A percentile compares a stretch with the other conserved stretches of the same genome.
Conservation (phyloP, 2,329 filamentous ascomycete genomes). For the Fusarium illudens region DNA sequence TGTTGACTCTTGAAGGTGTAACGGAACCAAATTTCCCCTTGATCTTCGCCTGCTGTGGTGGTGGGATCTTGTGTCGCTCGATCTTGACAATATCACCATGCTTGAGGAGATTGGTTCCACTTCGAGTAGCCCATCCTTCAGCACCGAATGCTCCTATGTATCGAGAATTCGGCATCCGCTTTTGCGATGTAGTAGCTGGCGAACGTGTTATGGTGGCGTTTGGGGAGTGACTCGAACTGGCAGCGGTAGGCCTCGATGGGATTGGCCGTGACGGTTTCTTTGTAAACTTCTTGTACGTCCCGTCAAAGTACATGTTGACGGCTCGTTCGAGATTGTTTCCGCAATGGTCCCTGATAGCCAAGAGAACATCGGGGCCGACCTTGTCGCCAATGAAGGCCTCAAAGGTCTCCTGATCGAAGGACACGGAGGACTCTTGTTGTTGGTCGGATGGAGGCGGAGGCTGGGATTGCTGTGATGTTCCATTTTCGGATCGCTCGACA, state of each 20-base stretch:
- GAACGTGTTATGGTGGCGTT: slow-evolving; percentile 15
- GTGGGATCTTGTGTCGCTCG: slow-evolving; percentile 81
- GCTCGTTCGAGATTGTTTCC: slow-evolving; percentile 68
- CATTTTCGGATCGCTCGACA: slow-evolving; percentile 26
- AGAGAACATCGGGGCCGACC: slow-evolving; percentile 58
- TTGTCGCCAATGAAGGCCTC: slow-evolving; percentile 68
- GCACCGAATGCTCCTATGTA: slow-evolving; percentile 95
- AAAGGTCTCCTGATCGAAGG: slow-evolving; percentile 67
- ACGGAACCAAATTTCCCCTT: slow-evolving; percentile 53
- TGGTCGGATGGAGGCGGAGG: slow-evolving; percentile 13
- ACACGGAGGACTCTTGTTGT: slow-evolving; percentile 41
- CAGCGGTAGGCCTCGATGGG: slow-evolving; percentile 1
- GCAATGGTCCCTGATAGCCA: slow-evolving; percentile 62
- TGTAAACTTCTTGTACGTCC: slow-evolving; percentile 66
- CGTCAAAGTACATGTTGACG: slow-evolving; percentile 75
- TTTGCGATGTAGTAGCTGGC: slow-evolving; percentile 14
- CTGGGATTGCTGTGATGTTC: slow-evolving; percentile 7
- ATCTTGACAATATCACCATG: slow-evolving; percentile 87
- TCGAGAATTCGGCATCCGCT: slow-evolving; percentile 55
- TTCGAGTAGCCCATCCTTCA: slow-evolving; percentile 90
- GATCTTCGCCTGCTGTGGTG: slow-evolving; percentile 57
- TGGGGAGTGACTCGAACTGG: slow-evolving; percentile 17
- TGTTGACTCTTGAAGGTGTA: slow-evolving; percentile 49
- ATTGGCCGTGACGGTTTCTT: slow-evolving; percentile 38
- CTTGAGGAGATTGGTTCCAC: slow-evolving; percentile 76